phyloP scores from a whole-genome alignment of 257 asterid genomes.

The Solanum ahanhuiri region DNA sequence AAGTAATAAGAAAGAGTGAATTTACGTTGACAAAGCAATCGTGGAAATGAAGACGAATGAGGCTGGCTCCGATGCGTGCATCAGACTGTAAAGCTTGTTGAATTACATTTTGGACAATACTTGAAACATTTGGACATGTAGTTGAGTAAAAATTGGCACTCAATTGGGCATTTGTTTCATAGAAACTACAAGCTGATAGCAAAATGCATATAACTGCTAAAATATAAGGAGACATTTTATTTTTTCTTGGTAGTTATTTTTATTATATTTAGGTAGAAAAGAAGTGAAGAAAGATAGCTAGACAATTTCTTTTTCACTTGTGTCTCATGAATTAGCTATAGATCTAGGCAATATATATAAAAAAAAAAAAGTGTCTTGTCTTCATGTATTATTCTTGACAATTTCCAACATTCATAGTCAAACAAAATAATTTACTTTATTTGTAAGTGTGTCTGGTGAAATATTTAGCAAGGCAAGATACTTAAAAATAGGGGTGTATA shows the following conservation, averaged over 20 bases:
- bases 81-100: conserved; percentile 49
- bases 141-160: conserved; percentile 34
- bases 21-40: conserved; percentile 52
- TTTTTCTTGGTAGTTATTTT: background rate
- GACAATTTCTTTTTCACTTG: background rate
- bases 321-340: background rate
- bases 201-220: background rate
- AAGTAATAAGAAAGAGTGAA: background rate
- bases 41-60: conserved; percentile 50
- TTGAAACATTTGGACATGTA: conserved; percentile 53
- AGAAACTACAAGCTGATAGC: background rate
- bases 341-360: background rate
- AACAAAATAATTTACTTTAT: background rate
- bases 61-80: conserved; percentile 50
- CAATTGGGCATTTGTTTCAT: conserved; percentile 35
- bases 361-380: background rate
- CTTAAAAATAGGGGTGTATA: too few relatives aligned
- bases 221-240: conserved; percentile 1
- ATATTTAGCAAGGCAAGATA: too few relatives aligned
- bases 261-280: background rate
- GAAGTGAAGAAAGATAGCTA: background rate
- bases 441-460: background rate
- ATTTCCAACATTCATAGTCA: background rate
- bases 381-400: background rate
- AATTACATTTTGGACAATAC: conserved; percentile 26